Evolutionary conservation across 768 basidiomycete genomes (phyloP), one percentile per base, ranked within the genome.

Genomic region (Phlebiopsis flavidoalba): DNA sequence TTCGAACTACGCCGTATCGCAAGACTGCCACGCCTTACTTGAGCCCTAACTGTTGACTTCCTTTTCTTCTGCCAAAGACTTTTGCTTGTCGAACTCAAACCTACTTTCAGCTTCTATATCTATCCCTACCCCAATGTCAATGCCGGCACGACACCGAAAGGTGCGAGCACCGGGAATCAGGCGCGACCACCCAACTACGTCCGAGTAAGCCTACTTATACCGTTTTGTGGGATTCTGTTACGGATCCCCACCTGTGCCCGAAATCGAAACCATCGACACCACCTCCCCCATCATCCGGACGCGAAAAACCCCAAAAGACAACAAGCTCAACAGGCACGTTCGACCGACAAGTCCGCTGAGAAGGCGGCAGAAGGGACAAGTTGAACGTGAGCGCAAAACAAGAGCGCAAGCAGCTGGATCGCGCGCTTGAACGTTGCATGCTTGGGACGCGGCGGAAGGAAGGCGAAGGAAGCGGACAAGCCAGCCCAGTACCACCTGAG

Each of bases 1-100:
- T 95, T 98, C 80, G n/a, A 97, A 98, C 76, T 99, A 94, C 65
- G 92, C n/a, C 92, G 1, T 96, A 96, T 73, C 87, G 95, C 61
- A 87, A 89, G 58, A 85, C 85, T 5, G 83, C 87, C 35, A 83
- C 75, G 3, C 75, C 80, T 2, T 7, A 80, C 85, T 79, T 10
- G 76, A 76, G 1, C 79, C 82, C n/a, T n/a, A n/a, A n/a, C n/a
- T n/a, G n/a, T n/a, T n/a, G n/a, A n/a, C n/a, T n/a, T n/a, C n/a
- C n/a, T n/a, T n/a, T n/a, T n/a, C n/a, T n/a, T n/a, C n/a, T n/a
- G n/a, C n/a, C n/a, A n/a, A n/a, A n/a, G n/a, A n/a, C n/a, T n/a
- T n/a, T n/a, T n/a, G n/a, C n/a, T n/a, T n/a, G n/a, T n/a, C n/a
- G n/a, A n/a, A n/a, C n/a, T n/a, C n/a, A n/a, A n/a, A n/a, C n/a